Percentiles rank a stretch among this genome's conserved stretches.
Conservation (phyloP, 177 flowering plant genomes). For the Vitis hybrid region DNA sequence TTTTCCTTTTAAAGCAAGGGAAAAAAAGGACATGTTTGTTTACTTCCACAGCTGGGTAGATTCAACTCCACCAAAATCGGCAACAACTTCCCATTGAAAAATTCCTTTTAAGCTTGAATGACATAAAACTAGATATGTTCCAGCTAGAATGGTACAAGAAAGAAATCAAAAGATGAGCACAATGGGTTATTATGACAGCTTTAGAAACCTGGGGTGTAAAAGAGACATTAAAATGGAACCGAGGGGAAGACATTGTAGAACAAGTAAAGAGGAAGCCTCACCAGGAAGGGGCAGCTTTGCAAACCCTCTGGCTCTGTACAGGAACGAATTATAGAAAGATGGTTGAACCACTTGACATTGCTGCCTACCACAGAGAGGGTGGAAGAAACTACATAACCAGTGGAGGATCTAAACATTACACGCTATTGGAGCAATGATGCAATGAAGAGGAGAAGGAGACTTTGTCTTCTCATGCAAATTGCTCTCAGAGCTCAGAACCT, state of each 20-base stretch:
- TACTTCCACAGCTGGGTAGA: no score
- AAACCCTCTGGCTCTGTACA: conserved; percentile 26
- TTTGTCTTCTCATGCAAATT: conserved; percentile 26
- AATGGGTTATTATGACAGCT: conserved; percentile 48
- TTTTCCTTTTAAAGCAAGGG: no score
- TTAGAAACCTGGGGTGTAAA: conserved; percentile 4
- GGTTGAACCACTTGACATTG: conserved; percentile 62
- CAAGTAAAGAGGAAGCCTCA: conserved; percentile 42
- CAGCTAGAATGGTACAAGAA: conserved; percentile 57
- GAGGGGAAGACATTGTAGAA: conserved; percentile 35
- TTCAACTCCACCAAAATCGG: no score
- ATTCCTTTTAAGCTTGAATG: conserved; percentile 1
- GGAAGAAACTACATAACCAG: conserved; percentile 18
- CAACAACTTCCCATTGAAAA: no score
- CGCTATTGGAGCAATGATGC: conserved; percentile 40
- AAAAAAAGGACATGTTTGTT: no score
- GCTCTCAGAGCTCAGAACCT: conserved; percentile 9
- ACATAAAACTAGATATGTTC: conserved; percentile 35
- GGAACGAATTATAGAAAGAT: conserved; percentile 52
- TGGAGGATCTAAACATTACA: conserved; percentile 35
- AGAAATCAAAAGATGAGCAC: conserved; percentile 2
- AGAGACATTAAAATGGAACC: conserved; percentile 19
- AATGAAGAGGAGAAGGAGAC: conserved; percentile 33
- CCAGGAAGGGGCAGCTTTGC: conserved; percentile 21
- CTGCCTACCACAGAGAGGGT: conserved; percentile 32